These are phyloP conservation scores for Leccinum solheimii DNA, from an alignment of 1,284 basidiomycete genomes.

Conservation along the genomic window DNA sequence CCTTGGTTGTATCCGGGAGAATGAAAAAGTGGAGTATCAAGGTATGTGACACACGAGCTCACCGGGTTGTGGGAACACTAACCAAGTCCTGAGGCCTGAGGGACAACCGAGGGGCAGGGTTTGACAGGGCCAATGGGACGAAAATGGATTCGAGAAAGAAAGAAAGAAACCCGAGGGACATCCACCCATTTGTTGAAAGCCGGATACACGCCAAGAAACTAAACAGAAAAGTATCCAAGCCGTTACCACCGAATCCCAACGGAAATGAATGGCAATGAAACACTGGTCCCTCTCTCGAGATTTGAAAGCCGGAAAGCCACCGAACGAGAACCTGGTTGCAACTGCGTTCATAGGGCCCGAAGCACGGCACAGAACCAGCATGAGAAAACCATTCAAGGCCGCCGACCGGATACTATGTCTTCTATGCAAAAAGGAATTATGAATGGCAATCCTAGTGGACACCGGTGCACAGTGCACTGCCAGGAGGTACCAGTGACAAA, in stretches of 20 bases:
- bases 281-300: not conserved
- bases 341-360: not conserved
- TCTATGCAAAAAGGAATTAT: not conserved
- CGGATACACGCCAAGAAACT: too few species aligned
- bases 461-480: not conserved
- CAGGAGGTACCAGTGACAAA: not conserved
- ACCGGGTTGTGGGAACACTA: too few species aligned
- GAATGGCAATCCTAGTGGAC: not conserved
- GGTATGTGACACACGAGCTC: not conserved
- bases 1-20: slow-evolving; percentile 8
- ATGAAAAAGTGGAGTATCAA: not conserved
- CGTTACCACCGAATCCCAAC: not conserved
- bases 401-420: not conserved
- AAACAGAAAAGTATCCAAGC: too few species aligned
- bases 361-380: not conserved
- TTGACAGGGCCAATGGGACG: too few species aligned
- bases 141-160: too few species aligned
- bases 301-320: not conserved
- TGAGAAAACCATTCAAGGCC: not conserved
- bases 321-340: not conserved
- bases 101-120: too few species aligned
- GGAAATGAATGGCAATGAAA: not conserved
- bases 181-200: not conserved
- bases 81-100: too few species aligned
- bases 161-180: too few species aligned